A percentile compares a stretch with the other conserved stretches of the same genome.
These are phyloP conservation scores for Neonectria hederae DNA, from an alignment of 2,329 filamentous ascomycete species.

Conservation along the genomic window DNA sequence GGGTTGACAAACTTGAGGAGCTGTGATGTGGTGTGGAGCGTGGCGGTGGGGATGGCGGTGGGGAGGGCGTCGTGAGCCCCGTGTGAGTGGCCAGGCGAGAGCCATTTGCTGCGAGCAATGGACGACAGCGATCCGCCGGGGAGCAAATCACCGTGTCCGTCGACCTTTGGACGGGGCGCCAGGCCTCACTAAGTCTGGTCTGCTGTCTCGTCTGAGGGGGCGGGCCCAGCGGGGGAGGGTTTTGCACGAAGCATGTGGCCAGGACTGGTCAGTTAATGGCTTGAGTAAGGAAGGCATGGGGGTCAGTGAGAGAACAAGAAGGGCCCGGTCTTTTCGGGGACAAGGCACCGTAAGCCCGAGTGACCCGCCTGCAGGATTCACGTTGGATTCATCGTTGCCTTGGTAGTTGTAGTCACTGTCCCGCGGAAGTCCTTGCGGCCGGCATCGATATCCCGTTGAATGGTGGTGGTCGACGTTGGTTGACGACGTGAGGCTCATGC, in stretches of 20 bases:
- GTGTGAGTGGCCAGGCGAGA: slow-evolving; percentile 25
- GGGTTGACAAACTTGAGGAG: slow-evolving; percentile 27
- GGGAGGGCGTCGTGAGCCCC: slow-evolving; percentile 22
- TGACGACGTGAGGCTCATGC: slow-evolving; percentile 5
- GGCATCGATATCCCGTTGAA: not conserved
- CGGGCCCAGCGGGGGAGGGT: slow-evolving; percentile 11
- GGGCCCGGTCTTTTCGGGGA: slow-evolving; percentile 32
- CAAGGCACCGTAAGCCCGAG: slow-evolving; percentile 23
- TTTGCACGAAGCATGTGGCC: slow-evolving; percentile 20
- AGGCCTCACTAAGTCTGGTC: slow-evolving; percentile 20
- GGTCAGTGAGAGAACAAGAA: slow-evolving; percentile 13
- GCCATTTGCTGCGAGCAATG: slow-evolving; percentile 29
- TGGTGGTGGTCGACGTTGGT: not conserved
- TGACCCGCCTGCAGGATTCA: slow-evolving; percentile 12
- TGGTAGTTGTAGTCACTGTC: not conserved
- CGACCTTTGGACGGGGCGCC: slow-evolving; percentile 5
- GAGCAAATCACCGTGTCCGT: slow-evolving; percentile 32
- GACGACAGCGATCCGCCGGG: slow-evolving; percentile 19
- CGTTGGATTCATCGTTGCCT: not conserved
- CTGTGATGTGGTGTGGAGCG: slow-evolving; percentile 34
- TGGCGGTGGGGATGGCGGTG: slow-evolving; percentile 16
- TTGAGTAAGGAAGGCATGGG: slow-evolving; percentile 1
- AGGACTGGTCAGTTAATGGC: slow-evolving; percentile 9
- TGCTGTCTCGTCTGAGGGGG: slow-evolving; percentile 10
- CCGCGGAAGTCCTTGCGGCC: not conserved